phyloP scores from a whole-genome alignment of 345 rosid genomes.

The Dovyalis caffra region DNA sequence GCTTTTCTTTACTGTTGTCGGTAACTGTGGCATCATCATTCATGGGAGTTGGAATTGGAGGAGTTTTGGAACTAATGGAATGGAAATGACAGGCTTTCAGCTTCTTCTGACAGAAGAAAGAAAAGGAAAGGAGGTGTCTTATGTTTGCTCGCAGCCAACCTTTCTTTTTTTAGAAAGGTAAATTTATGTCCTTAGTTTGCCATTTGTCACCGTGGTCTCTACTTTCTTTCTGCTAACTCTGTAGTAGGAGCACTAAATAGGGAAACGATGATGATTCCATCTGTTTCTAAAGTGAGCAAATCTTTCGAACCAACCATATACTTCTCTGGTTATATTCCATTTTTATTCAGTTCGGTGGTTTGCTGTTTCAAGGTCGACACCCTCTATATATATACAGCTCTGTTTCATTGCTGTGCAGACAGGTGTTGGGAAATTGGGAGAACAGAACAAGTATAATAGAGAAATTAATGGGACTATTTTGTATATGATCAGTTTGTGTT shows the following conservation, averaged over 20 bases:
- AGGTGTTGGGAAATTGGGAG: no score
- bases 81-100: slow-evolving; percentile 16
- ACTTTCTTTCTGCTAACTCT: no score
- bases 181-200: slow-evolving; percentile 7
- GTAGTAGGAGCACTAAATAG: not conserved
- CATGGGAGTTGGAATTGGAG: no score
- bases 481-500: no score
- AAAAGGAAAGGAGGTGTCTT: not conserved
- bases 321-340: not conserved
- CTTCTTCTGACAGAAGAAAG: slow-evolving; percentile 15
- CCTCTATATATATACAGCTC: no score
- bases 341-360: not conserved
- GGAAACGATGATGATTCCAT: not conserved
- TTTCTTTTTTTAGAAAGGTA: slow-evolving; percentile 9
- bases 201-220: slow-evolving; percentile 8
- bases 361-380: not conserved
- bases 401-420: no score
- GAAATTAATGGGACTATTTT: no score
- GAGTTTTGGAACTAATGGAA: not conserved
- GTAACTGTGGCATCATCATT: no score
- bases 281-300: not conserved
- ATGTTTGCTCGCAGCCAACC: not conserved
- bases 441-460: no score
- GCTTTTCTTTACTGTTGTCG: not conserved
- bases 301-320: not conserved